Evolutionary conservation across 1,284 basidiomycete species (phyloP), one percentile per base, ranked within the genome.

Genomic region (Ustanciosporium gigantosporum): DNA sequence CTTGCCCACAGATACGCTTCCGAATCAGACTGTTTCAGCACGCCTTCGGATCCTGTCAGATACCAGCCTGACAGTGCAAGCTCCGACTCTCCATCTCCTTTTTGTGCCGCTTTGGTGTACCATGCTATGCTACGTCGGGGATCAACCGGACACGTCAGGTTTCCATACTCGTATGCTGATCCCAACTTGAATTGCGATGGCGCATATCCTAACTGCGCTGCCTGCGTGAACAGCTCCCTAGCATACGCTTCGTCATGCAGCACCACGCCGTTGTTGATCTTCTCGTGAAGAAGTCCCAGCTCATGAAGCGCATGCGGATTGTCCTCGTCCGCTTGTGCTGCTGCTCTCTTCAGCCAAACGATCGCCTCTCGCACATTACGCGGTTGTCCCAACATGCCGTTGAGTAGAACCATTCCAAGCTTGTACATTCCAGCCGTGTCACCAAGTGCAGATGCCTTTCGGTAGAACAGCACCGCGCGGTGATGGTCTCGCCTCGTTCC

Each of bases 391-490:
- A 97, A 82, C 21, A 87, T 79, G 3, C 93, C 94, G 36, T 90
- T 85, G 15, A 98, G 83, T 35, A 96, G 82, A 55, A 97, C 90
- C 87, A 96, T 92, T 14, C 92, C 93, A 14, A 98, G 85, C 80
- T 98, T 98, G 82, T 96, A 98, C 95, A 98, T 98, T 2, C 93
- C 95, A 31, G 94, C 87, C 0, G 93, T 97, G 78, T 98, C 95
- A 25, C 93, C 93, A 24, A 98, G 81, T 0, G 91, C 91, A 2
- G 91, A 91, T 2, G 95, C 90, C 80, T 98, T 97, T 57, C 93
- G 87, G 80, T 97, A 98, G 79, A 99, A 97, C 14, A 93, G 86
- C 34, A 93, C 87, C 3, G 94, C 94, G 25, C 93, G 85, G 23
- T 87, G 83, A 2, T 87, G 86, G 73, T 98, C 94, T 52, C 87